phyloP scores from a whole-genome alignment of 192 early-diverging fungal genomes.

The Coemansia javaensis region DNA sequence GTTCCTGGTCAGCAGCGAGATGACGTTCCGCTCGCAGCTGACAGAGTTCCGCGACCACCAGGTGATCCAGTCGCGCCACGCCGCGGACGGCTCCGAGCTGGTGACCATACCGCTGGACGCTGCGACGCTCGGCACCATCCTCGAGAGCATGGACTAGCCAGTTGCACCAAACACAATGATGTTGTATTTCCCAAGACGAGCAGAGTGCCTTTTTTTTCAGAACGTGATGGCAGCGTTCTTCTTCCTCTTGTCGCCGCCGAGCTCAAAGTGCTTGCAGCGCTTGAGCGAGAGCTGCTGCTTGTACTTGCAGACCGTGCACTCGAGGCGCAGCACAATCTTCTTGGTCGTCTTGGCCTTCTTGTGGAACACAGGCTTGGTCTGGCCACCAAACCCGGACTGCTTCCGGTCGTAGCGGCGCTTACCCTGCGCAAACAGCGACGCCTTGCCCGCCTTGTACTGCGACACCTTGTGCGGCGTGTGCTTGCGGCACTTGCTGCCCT shows the following conservation, averaged over 20 bases:
- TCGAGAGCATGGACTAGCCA: conserved; percentile 58
- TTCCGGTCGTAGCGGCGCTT: conserved; percentile 97
- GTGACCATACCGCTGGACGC: conserved; percentile 60
- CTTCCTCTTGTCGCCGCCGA: conserved; percentile 99
- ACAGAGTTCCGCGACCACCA: conserved; percentile 92
- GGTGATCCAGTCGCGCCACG: conserved; percentile 63
- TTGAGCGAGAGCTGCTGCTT: conserved; percentile 96
- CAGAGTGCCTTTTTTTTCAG: not conserved
- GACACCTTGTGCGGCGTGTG: conserved; percentile 99
- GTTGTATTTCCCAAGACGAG: not conserved
- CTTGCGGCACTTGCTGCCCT: conserved; percentile 94
- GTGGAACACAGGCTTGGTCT: conserved; percentile 99
- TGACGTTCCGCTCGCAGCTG: conserved; percentile 85
- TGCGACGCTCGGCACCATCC: conserved; percentile 58
- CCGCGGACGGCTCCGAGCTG: conserved; percentile 38
- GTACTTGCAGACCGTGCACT: conserved; percentile 99
- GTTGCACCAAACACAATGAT: no score
- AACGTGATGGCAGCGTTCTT: conserved; percentile 73
- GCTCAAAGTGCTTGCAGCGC: conserved; percentile 99
- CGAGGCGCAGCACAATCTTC: conserved; percentile 98
- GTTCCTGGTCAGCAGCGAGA: conserved; percentile 77
- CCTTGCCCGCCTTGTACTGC: conserved; percentile 99
- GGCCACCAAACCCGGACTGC: conserved; percentile 99
- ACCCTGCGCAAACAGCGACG: conserved; percentile 99
- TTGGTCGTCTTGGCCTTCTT: conserved; percentile 99